Evolutionary conservation across 2,329 filamentous ascomycete genomes (phyloP).

Genomic region (Atkinsonella texensis): DNA sequence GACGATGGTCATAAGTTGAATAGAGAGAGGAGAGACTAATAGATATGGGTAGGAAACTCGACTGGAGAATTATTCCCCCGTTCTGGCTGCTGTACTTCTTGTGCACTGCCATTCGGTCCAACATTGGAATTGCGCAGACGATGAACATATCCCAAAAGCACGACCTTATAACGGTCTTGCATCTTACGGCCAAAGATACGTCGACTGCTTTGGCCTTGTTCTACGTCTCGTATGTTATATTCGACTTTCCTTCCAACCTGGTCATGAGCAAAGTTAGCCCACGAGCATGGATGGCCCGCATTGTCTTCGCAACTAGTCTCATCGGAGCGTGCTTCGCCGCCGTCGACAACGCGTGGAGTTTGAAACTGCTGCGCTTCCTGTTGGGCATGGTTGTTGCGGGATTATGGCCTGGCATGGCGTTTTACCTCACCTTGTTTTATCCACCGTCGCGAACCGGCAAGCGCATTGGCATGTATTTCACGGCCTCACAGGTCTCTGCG

Average conservation of each 20-base stretch:
- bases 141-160: slow-evolving; percentile 68
- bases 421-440: slow-evolving; percentile 86
- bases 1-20: neutral
- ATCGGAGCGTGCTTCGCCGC: slow-evolving; percentile 77
- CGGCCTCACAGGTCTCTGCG: slow-evolving; percentile 76
- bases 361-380: slow-evolving; percentile 78
- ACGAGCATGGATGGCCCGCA: slow-evolving; percentile 83
- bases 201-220: slow-evolving; percentile 79
- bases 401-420: slow-evolving; percentile 93
- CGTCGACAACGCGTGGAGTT: slow-evolving; percentile 70
- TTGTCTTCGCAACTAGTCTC: slow-evolving; percentile 75
- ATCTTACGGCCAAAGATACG: slow-evolving; percentile 61
- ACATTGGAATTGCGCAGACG: slow-evolving; percentile 86
- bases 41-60: slow-evolving; percentile 32
- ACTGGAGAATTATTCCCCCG: slow-evolving; percentile 49
- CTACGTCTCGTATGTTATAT: slow-evolving; percentile 85
- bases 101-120: slow-evolving; percentile 82
- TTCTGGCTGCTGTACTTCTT: slow-evolving; percentile 90
- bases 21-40: neutral
- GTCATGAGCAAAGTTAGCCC: slow-evolving; percentile 79
- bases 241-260: slow-evolving; percentile 80
- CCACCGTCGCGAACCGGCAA: slow-evolving; percentile 77
- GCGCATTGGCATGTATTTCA: slow-evolving; percentile 82
- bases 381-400: slow-evolving; percentile 81
- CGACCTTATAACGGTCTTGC: slow-evolving; percentile 60